These are phyloP conservation scores for Rhodotorula taiwanensis DNA, from an alignment of 768 basidiomycete species.

Conservation along the genomic window DNA sequence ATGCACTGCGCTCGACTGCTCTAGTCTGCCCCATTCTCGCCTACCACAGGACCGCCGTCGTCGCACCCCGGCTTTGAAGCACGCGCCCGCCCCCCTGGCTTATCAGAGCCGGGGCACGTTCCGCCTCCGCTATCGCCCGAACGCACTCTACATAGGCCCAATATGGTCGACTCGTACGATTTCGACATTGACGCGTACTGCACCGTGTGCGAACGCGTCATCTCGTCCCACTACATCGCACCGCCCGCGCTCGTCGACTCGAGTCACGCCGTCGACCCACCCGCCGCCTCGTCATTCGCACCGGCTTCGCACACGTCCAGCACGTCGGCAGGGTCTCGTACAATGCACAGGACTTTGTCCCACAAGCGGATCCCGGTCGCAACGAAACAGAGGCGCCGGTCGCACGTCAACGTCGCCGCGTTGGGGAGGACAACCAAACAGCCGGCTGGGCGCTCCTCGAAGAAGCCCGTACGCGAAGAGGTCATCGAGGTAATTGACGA, in stretches of 20 bases:
- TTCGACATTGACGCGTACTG: conserved; percentile 30
- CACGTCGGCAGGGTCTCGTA: neutral
- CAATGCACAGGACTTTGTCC: no score
- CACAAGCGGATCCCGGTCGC: no score
- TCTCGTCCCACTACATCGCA: neutral
- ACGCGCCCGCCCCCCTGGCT: no score
- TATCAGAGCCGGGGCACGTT: no score
- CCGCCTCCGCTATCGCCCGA: no score
- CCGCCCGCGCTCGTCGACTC: no score
- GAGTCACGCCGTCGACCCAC: neutral
- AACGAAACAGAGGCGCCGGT: neutral
- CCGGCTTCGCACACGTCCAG: neutral
- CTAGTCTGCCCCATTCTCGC: no score
- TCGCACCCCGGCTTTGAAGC: no score
- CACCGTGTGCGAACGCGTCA: conserved; percentile 26
- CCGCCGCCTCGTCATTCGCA: neutral
- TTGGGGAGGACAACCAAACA: conserved; percentile 3
- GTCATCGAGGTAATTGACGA: conserved; percentile 6
- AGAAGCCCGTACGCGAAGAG: conserved; percentile 8
- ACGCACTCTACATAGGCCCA: no score
- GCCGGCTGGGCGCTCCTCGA: neutral
- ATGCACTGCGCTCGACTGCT: no score
- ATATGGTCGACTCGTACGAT: conserved; percentile 18
- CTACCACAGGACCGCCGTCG: no score
- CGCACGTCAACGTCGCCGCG: conserved; percentile 12